Base-by-base conservation (phyloP, 495 filamentous ascomycete species). In the Saxophila tyrrhenica region DNA sequence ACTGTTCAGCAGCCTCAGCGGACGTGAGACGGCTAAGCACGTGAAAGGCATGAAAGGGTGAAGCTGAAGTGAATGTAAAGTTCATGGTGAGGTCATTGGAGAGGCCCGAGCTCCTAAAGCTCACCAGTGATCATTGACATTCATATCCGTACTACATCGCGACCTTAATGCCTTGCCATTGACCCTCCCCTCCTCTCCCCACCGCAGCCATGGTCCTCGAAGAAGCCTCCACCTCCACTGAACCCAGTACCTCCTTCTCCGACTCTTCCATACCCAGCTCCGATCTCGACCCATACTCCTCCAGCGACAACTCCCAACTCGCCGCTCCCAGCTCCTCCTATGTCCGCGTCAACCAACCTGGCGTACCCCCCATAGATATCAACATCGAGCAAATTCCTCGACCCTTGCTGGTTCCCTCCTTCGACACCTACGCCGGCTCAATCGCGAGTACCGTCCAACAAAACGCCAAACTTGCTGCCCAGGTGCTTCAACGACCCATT, bases 181-280 rank as follows among this genome's bases (percentile, higher is more conserved):
- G 29, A 35, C 13, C 29, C 5, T 35, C 5, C 29, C 13, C 29
- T 7, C 5, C 29, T 11, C 48, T 20, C 24, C 48, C 15, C 46
- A 57, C 8, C 47, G 43, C 45, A 19, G 41, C 13, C 19, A 64
- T 64, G 61, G 61, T 64, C 25, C 61, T 64, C 58, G 61, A 64
- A 52, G 45, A 59, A 19, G 61, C 58, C 9, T 44, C 51, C 19
- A 9, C 39, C 9, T 19, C 54, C 24, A 2, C 24, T 5, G 50
- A 49, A 21, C n/a, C 56, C 41, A n/a, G n/a, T n/a, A 24, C 48
- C 54, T 43, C 46, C 61, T 51, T 25, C 39, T 13, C 49, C 48
- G 61, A 60, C 19, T n/a, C 20, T 38, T 9, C 22, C 21, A 5
- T 35, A 13, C 53, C 58, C 20, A 43, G 41, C 35, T 63, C 61